Base-by-base conservation (phyloP, 176 grass and related monocot genomes). In the Raddia guianensis region DNA sequence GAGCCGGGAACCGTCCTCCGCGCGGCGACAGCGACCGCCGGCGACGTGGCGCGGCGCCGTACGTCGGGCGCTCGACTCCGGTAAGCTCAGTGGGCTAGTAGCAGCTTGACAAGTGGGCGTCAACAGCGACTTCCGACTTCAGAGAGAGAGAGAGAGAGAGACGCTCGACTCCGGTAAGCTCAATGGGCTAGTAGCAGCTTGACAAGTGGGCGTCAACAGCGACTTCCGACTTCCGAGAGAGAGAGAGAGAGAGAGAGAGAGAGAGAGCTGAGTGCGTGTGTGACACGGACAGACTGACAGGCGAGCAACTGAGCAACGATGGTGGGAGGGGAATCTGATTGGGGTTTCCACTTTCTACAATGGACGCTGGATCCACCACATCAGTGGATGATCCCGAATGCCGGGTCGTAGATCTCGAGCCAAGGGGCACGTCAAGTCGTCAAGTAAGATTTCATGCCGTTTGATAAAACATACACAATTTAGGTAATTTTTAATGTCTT, bases 241-340 rank as follows among this genome's bases (percentile, higher is more conserved):
- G n/a, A n/a, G n/a, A n/a, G n/a, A n/a, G n/a, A n/a, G n/a, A n/a
- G n/a, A n/a, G n/a, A 0, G 8, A 9, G 12, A 5, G 21, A 48
- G 66, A 18, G 18, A 21, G 18, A 40, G 2, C 37, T 40, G 37
- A 40, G 37, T 40, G 37, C 37, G 37, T 2, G 37, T 9, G 70
- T 18, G 70, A 52, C 49, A 12, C 27, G 45, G 27, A 27, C 27
- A 27, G 27, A 27, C 27, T 27, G 27, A 27, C 27, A 27, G 27
- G 27, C 27, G 27, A 27, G 27, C 27, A 27, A 27, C 27, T 49
- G 48, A 51, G 46, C 20, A 16, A 35, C 6, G 78, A 49, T 58
- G 4, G 73, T 53, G 64, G 21, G 74, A 49, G 21, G 50, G 44
- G 74, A 59, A 79, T 83, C 74, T 52, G 42, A 83, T 48, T 77